Evolutionary conservation across 192 early-diverging fungal genomes (phyloP).

Genomic region (Allomyces arbusculus): DNA sequence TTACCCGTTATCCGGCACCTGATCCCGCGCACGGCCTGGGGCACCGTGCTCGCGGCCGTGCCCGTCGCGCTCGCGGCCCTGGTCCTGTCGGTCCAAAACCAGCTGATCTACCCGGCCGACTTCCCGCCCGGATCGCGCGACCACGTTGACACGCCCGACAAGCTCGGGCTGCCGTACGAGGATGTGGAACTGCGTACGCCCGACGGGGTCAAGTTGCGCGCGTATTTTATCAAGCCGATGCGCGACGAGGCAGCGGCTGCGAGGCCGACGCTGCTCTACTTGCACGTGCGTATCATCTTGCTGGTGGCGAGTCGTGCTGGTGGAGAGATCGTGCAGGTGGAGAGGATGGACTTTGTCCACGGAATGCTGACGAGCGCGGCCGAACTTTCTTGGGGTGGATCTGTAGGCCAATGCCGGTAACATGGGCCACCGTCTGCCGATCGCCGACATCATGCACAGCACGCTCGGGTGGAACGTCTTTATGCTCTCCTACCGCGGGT

Average conservation of each 20-base stretch:
- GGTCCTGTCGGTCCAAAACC: constrained; percentile 51
- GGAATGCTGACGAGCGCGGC: background rate
- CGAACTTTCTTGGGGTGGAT: no score
- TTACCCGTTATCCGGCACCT: background rate
- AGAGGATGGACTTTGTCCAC: no score
- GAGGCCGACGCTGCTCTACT: constrained; percentile 63
- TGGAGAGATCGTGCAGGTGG: no score
- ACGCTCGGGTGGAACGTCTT: constrained; percentile 63
- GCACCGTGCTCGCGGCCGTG: background rate
- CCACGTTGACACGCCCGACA: constrained; percentile 18
- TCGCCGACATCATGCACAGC: constrained; percentile 52
- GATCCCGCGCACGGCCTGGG: background rate
- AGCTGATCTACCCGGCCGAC: constrained; percentile 55
- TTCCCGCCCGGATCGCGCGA: constrained; percentile 23
- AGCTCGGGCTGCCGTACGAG: constrained; percentile 26
- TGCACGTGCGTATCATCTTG: constrained; percentile 35
- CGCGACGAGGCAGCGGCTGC: constrained; percentile 27
- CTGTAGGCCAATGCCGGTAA: constrained; percentile 85
- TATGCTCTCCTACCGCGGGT: constrained; percentile 96
- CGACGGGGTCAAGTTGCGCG: constrained; percentile 59
- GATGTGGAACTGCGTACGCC: constrained; percentile 50
- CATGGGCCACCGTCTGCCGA: constrained; percentile 90
- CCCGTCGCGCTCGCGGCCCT: constrained; percentile 8
- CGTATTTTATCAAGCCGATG: constrained; percentile 48
- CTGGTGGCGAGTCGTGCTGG: background rate